phyloP scores from a whole-genome alignment of 139 green algal genomes.

The Yamagishiella unicocca region DNA sequence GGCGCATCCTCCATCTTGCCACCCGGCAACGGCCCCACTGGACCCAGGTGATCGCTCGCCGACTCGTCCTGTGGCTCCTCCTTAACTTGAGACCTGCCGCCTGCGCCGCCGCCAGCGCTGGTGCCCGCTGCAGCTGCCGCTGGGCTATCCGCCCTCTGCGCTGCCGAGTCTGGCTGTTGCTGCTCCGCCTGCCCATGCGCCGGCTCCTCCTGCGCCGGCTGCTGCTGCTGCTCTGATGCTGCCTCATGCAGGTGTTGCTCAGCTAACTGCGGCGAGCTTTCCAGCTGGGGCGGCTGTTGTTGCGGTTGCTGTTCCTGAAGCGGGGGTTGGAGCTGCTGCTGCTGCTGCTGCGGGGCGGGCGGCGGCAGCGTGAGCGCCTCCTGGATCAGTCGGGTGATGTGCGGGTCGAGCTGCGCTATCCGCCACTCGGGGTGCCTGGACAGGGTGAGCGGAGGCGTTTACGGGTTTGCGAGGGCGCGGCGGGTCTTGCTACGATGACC shows the following conservation, averaged over 20 bases:
- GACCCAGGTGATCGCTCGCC: no score
- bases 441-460: no score
- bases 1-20: not conserved
- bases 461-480: no score
- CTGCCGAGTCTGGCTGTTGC: not conserved
- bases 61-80: not conserved
- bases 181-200: not conserved
- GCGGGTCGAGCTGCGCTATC: conserved; percentile 31
- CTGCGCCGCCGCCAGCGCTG: not conserved
- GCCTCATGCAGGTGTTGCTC: not conserved
- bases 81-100: not conserved
- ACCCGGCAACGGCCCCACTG: no score
- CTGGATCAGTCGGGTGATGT: conserved; percentile 3
- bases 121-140: not conserved
- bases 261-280: not conserved
- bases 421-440: conserved; percentile 43
- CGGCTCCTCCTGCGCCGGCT: not conserved
- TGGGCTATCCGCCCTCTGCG: not conserved
- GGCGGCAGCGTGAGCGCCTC: not conserved
- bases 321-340: not conserved
- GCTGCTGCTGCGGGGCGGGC: not conserved
- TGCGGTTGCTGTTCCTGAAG: not conserved
- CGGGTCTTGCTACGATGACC: no score
- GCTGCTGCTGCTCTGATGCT: not conserved
- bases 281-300: not conserved